A percentile compares a stretch with the other conserved stretches of the same genome.
Conservation (phyloP, 2,329 filamentous ascomycete genomes). For the Hymenoscyphus fraxineus region DNA sequence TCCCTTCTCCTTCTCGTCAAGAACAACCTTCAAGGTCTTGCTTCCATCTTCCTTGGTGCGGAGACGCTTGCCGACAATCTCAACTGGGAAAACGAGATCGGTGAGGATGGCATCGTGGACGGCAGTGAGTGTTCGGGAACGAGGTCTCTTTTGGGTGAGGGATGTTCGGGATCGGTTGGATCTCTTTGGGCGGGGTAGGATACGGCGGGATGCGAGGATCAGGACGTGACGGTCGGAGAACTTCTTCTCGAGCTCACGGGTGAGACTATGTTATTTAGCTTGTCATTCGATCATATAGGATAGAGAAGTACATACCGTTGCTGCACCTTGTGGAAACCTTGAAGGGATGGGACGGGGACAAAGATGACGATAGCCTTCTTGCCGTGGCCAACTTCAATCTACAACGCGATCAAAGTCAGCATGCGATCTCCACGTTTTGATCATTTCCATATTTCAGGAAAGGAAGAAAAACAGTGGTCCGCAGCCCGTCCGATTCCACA, state of each 20-base stretch:
- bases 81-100: slow-evolving; percentile 98
- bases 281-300: background rate
- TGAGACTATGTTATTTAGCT: slow-evolving; percentile 61
- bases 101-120: slow-evolving; percentile 98
- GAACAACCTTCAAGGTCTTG: slow-evolving; percentile 98
- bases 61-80: slow-evolving; percentile 99
- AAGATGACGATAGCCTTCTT: slow-evolving; percentile 99
- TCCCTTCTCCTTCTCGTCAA: slow-evolving; percentile 99
- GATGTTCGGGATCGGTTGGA: slow-evolving; percentile 93
- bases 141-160: slow-evolving; percentile 98
- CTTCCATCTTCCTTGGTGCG: slow-evolving; percentile 98
- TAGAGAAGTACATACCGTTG: slow-evolving; percentile 73
- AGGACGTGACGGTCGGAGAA: slow-evolving; percentile 99
- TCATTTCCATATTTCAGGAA: slow-evolving; percentile 8
- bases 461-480: slow-evolving; percentile 50
- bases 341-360: slow-evolving; percentile 98
- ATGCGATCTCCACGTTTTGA: slow-evolving; percentile 63
- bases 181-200: slow-evolving; percentile 97
- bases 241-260: slow-evolving; percentile 99
- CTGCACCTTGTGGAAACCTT: slow-evolving; percentile 99
- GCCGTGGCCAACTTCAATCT: slow-evolving; percentile 99
- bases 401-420: slow-evolving; percentile 64
- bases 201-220: slow-evolving; percentile 97
- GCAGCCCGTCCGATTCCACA: slow-evolving; percentile 71
- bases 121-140: slow-evolving; percentile 94